phyloP scores from a whole-genome alignment of 176 grass and related monocot species.

The Phoenix roebelenii region DNA sequence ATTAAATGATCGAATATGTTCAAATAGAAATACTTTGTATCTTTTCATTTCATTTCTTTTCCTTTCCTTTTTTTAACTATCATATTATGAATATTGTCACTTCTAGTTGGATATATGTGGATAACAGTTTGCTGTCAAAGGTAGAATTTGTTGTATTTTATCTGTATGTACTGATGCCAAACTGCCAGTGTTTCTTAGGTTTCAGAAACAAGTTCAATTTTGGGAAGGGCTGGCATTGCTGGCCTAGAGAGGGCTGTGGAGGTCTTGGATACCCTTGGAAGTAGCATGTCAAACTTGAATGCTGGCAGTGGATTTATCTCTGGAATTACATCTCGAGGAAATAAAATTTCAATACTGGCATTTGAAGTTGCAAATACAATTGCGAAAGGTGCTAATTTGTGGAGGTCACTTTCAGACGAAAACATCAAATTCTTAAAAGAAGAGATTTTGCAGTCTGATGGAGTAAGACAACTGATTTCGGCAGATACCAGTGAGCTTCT shows the following conservation, averaged over 20 bases:
- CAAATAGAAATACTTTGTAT: no score
- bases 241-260: conserved; percentile 78
- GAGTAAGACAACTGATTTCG: conserved; percentile 57
- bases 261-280: conserved; percentile 81
- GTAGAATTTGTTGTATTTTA: no score
- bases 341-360: conserved; percentile 64
- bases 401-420: conserved; percentile 68
- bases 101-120: no score
- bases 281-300: conserved; percentile 80
- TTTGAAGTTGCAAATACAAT: conserved; percentile 98
- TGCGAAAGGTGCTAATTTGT: conserved; percentile 62
- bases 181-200: conserved; percentile 46
- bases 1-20: no score
- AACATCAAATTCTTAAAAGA: conserved; percentile 64
- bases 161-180: background rate
- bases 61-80: no score
- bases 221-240: conserved; percentile 73
- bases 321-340: conserved; percentile 47
- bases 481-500: conserved; percentile 53
- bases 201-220: conserved; percentile 59
- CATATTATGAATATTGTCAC: no score
- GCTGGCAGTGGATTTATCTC: conserved; percentile 67
- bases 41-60: no score
- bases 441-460: conserved; percentile 80
- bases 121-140: no score